A percentile compares a stretch with the other conserved stretches of the same genome.
Evolutionary conservation across 1,284 basidiomycete species (phyloP).

Genomic region (Meira miltonrushii): DNA sequence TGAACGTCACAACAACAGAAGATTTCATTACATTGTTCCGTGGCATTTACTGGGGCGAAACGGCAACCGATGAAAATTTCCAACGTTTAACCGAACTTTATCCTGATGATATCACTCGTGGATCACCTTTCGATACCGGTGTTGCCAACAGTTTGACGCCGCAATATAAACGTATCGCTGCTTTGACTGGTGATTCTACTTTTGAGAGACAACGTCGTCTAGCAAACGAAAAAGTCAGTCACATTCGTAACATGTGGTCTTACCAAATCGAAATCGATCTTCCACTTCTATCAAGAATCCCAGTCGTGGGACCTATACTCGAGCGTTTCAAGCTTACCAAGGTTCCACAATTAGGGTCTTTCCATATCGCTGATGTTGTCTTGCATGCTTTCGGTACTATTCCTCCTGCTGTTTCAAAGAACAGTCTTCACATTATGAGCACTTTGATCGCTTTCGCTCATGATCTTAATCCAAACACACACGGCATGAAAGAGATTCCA

Average conservation of each 20-base stretch:
- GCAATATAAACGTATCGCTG: constrained; percentile 8
- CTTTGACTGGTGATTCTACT: not conserved
- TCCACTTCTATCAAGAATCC: not conserved
- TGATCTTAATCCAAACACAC: not conserved
- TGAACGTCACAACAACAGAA: constrained; percentile 2
- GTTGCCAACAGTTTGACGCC: not conserved
- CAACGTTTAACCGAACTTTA: not conserved
- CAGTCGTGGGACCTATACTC: not conserved
- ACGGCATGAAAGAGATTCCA: not conserved
- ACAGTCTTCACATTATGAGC: not conserved
- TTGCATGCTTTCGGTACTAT: not conserved
- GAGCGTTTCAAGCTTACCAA: not conserved
- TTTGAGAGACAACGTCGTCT: constrained; percentile 2
- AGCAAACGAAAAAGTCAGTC: not conserved
- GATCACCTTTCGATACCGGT: constrained; percentile 5
- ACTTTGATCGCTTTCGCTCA: constrained; percentile 1
- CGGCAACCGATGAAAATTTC: constrained; percentile 1
- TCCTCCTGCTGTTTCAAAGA: not conserved
- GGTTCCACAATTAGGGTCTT: not conserved
- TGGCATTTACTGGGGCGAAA: not conserved
- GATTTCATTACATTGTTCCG: not conserved
- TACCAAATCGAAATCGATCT: constrained; percentile 6
- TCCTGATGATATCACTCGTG: not conserved
- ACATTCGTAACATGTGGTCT: not conserved
- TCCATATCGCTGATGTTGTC: constrained; percentile 4